phyloP scores from a whole-genome alignment of 176 grass and related monocot species.

The Saccharum officinarum region DNA sequence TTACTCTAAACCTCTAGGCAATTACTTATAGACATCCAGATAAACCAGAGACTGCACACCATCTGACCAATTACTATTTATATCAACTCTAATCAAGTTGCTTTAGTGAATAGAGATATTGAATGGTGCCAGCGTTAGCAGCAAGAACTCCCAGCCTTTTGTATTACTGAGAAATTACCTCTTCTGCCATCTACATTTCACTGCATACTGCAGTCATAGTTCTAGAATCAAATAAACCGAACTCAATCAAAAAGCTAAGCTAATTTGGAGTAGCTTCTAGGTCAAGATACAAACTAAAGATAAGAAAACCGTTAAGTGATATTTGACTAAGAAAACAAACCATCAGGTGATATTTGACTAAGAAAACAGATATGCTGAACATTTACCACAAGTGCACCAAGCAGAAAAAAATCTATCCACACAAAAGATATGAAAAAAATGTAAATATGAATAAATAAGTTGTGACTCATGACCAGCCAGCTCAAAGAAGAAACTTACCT shows the following conservation, averaged over 20 bases:
- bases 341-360: not conserved
- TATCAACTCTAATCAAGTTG: not conserved
- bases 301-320: not conserved
- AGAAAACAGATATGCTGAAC: not conserved
- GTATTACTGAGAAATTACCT: not conserved
- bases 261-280: not conserved
- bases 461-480: not conserved
- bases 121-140: not conserved
- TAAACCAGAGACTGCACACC: not conserved
- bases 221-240: not conserved
- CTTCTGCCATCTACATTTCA: not conserved
- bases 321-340: not conserved
- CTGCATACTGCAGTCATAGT: not conserved
- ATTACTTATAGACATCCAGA: not conserved
- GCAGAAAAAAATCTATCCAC: not conserved
- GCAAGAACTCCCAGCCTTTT: not conserved
- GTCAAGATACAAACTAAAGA: not conserved
- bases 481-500: slow-evolving; percentile 41
- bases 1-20: not conserved
- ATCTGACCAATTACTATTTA: not conserved
- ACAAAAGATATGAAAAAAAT: not conserved
- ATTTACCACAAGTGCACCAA: not conserved
- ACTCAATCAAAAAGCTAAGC: not conserved
- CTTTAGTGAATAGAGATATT: not conserved
- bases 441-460: not conserved